Evolutionary conservation across 2,329 filamentous ascomycete genomes (phyloP), one percentile per base, ranked within the genome.

Genomic region (Xylariaceae sp.): DNA sequence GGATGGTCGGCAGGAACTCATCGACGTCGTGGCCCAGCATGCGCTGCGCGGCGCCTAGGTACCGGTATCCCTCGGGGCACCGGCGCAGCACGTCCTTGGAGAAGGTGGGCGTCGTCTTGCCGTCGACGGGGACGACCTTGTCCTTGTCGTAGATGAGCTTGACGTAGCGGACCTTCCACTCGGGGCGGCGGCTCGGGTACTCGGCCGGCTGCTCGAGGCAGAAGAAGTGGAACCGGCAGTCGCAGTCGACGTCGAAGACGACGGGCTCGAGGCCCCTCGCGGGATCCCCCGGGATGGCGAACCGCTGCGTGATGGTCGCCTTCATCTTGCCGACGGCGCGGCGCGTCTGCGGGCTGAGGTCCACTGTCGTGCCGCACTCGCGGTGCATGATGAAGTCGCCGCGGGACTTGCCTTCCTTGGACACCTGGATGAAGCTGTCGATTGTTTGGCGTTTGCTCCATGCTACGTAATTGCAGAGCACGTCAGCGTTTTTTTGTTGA

Each of bases 331-430:
- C 78, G 21, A 82, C 70, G 49, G 78, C 80, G 23, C 79, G 77
- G 47, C 63, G 61, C n/a, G 62, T 71, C 12, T 63, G 56, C 7
- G 67, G 68, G 65, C 73, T 75, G 34, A 80, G 71, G 61, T 81
- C 78, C 37, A 79, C 76, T 8, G 76, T 65, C 0, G 78, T 81
- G 36, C 79, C 79, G 67, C 77, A 80, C 63, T 81, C 78, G 56
- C 81, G 80, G 67, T 85, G 82, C 79, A 82, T 81, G 70, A 84
- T 84, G 71, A 82, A 83, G 47, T 77, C 80, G 16, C 81, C 81
- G 8, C 73, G 72, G 21, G 76, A 71, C 69, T 82, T 82, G 54
- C 81, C 81, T 7, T 72, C 69, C 60, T 82, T 77, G 11, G 81
- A 84, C 45, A 78, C 75, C 17, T 69, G 60, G 63, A 83, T 82